These are phyloP conservation scores for Penicillium goetzii DNA, from an alignment of 495 filamentous ascomycete species.

Conservation along the genomic window DNA sequence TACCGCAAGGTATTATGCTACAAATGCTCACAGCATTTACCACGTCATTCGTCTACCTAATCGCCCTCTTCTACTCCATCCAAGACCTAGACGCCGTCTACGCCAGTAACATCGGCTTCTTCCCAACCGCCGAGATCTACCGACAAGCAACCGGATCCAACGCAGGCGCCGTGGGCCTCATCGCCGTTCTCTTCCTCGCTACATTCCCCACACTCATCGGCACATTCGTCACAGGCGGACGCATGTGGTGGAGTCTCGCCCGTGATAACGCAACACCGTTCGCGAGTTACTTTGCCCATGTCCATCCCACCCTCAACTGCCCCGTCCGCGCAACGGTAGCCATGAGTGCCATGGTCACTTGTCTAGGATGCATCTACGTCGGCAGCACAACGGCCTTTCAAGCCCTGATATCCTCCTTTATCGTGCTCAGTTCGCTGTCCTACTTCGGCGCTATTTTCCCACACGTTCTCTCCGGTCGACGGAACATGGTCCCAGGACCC, in stretches of 20 bases:
- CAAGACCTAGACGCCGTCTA: constrained; percentile 63
- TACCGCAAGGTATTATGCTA: constrained; percentile 54
- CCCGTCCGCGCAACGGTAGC: constrained; percentile 64
- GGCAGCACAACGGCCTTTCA: constrained; percentile 71
- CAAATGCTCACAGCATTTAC: constrained; percentile 63
- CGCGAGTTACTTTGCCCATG: constrained; percentile 37
- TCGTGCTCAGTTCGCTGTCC: constrained; percentile 72
- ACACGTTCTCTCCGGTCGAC: constrained; percentile 63
- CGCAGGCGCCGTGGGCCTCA: constrained; percentile 62
- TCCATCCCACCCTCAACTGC: constrained; percentile 51
- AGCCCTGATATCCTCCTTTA: constrained; percentile 72
- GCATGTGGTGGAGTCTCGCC: constrained; percentile 77
- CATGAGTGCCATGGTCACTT: constrained; percentile 61
- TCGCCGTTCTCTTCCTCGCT: constrained; percentile 56
- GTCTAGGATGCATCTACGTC: constrained; percentile 70
- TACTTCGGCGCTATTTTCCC: constrained; percentile 74
- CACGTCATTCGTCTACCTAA: constrained; percentile 42
- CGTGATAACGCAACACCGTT: constrained; percentile 63
- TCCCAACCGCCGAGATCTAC: constrained; percentile 76
- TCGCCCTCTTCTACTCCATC: constrained; percentile 64
- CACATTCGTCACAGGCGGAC: constrained; percentile 67
- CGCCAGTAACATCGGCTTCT: constrained; percentile 54
- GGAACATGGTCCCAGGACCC: constrained; percentile 66
- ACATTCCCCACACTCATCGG: constrained; percentile 64
- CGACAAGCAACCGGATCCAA: constrained; percentile 66